Base-by-base conservation (phyloP, 257 asterid genomes). In the Avicennia marina region DNA sequence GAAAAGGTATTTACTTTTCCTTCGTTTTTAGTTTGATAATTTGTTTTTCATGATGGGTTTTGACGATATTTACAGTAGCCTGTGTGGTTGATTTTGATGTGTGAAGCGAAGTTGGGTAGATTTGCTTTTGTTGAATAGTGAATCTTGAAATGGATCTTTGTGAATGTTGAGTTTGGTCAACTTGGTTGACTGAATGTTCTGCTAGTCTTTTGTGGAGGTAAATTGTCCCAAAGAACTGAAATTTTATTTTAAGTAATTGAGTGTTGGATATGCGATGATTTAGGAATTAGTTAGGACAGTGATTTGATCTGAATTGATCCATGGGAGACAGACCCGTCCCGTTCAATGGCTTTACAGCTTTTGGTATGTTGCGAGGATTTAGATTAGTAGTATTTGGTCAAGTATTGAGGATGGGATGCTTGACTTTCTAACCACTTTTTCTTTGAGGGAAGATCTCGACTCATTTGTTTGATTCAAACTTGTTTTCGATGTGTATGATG, bases 1-100 rank as follows among this genome's bases (percentile, higher is more conserved):
- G 34, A 83, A 83, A 67, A 78, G 93, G 93, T 83, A 62, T 7
- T 15, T 18, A 33, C 20, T 62, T 21, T 31, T 46, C 4, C 34
- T 29, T 29, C 34, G 7, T 29, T 8, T 4, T 29, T 4, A 29
- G 8, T 20, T 2, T 43, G 19, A 1, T 2, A 25, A 5, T 19
- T 5, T 18, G 8, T 46, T 17, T 15, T 11, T 16, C 6, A 4
- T 13, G 6, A 21, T 41, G 9, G 11, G 4, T 31, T 18, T 33
- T 55, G 62, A 46, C 27, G 18, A 21, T 16, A 12, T 21, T 13
- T 42, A 25, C 27, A 53, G 40, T 22, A 18, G 15, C 17, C 69
- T 19, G 48, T 12, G 36, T 33, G 39, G 55, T 41, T 53, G 60
- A 5, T 25, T 18, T 22, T n/a, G n/a, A n/a, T 17, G n/a, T 13